Evolutionary conservation across 495 filamentous ascomycete species (phyloP).

Genomic region (Neurospora sp.): DNA sequence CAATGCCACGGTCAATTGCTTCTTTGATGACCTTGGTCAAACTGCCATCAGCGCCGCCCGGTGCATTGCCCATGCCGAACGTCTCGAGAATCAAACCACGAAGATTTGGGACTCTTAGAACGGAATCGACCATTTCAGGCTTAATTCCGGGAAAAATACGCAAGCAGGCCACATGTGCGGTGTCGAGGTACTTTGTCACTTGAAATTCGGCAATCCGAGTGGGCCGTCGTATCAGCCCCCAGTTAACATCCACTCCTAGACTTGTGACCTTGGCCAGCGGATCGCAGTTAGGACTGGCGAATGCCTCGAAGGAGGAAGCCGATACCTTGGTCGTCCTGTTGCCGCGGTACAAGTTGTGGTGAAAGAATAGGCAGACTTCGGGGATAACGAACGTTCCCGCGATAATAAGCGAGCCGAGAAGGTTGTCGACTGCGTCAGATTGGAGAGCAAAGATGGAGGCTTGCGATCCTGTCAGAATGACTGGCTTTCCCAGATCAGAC

Average conservation of each 20-base stretch:
- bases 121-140: slow-evolving; percentile 87
- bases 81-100: slow-evolving; percentile 86
- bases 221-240: slow-evolving; percentile 70
- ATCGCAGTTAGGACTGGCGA: slow-evolving; percentile 72
- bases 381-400: slow-evolving; percentile 95
- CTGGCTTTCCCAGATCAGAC: slow-evolving; percentile 80
- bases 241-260: slow-evolving; percentile 72
- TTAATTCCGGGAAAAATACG: slow-evolving; percentile 94
- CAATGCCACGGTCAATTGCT: slow-evolving; percentile 70
- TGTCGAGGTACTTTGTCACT: slow-evolving; percentile 71
- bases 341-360: slow-evolving; percentile 83
- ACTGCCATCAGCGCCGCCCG: slow-evolving; percentile 70
- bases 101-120: slow-evolving; percentile 66
- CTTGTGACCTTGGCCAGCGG: slow-evolving; percentile 74
- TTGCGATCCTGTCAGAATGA: slow-evolving; percentile 86
- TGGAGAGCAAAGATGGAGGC: slow-evolving; percentile 87
- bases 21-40: slow-evolving; percentile 70
- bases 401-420: slow-evolving; percentile 84
- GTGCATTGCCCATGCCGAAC: slow-evolving; percentile 91
- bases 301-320: slow-evolving; percentile 76
- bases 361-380: slow-evolving; percentile 94
- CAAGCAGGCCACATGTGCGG: slow-evolving; percentile 81
- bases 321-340: slow-evolving; percentile 87
- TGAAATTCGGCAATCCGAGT: slow-evolving; percentile 62
- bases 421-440: slow-evolving; percentile 92